Percentiles rank a stretch among this genome's conserved stretches.
Evolutionary conservation across 2,329 filamentous ascomycete genomes (phyloP).

Genomic region (Monosporascus sp.): DNA sequence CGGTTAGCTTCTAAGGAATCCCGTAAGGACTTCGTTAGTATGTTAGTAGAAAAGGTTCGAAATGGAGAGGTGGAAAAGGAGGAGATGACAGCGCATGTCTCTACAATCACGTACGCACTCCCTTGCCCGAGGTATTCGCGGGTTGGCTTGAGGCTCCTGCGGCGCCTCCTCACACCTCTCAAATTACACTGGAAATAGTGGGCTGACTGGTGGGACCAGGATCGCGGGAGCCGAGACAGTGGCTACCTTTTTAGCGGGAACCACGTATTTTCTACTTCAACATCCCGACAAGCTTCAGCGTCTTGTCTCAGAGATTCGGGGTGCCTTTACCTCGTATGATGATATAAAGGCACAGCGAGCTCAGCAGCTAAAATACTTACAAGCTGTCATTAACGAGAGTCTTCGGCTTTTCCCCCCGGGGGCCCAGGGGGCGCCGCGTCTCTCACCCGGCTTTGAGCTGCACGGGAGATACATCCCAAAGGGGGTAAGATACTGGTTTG

Average conservation of each 20-base stretch:
- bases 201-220: too few species aligned
- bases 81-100: constrained; percentile 9
- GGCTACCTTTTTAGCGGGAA: constrained; percentile 32
- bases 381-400: constrained; percentile 26
- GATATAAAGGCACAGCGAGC: constrained; percentile 21
- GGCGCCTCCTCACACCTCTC: neutral
- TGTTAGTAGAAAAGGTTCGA: constrained; percentile 5
- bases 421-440: neutral
- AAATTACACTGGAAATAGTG: neutral
- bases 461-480: constrained; percentile 21
- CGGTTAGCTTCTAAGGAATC: constrained; percentile 1
- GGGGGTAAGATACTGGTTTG: constrained; percentile 14
- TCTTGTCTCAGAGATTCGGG: constrained; percentile 23
- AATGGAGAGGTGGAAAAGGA: constrained; percentile 6
- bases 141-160: too few species aligned
- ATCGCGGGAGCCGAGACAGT: constrained; percentile 45
- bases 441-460: constrained; percentile 18
- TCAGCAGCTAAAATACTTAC: constrained; percentile 25
- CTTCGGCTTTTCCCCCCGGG: neutral
- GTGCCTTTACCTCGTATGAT: constrained; percentile 16
- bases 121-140: too few species aligned
- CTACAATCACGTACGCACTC: constrained; percentile 4
- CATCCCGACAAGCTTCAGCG: constrained; percentile 16
- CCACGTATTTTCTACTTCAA: constrained; percentile 26
- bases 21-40: constrained; percentile 4